A percentile compares a stretch with the other conserved stretches of the same genome.
Evolutionary conservation across 129 eudicot species (phyloP).

Genomic region (Oenanthe sinensis): DNA sequence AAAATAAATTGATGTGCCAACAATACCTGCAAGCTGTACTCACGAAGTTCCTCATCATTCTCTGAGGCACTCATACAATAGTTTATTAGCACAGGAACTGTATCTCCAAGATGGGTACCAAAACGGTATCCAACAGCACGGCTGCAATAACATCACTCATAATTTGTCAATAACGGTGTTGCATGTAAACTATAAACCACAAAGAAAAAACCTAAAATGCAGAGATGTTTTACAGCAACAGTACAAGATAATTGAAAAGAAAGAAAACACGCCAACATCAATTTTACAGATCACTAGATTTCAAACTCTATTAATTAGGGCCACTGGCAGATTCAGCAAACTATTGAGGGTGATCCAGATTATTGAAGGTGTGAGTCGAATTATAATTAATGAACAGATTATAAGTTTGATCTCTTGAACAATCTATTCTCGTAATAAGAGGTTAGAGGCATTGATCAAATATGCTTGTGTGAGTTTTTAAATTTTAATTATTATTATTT

Average conservation of each 20-base stretch:
- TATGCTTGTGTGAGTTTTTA: background rate
- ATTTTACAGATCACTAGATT: background rate
- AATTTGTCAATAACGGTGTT: slow-evolving; percentile 1
- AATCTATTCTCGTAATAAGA: background rate
- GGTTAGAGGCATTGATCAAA: background rate
- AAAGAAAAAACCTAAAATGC: background rate
- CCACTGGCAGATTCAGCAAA: background rate
- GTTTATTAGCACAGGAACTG: slow-evolving; percentile 73
- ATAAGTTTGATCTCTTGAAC: background rate
- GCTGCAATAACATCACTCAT: slow-evolving; percentile 25
- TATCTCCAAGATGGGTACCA: slow-evolving; percentile 95
- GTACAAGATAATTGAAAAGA: background rate
- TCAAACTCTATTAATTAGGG: background rate
- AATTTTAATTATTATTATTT: no score
- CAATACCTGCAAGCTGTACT: slow-evolving; percentile 93
- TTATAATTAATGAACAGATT: background rate
- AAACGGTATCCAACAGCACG: slow-evolving; percentile 99
- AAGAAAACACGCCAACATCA: background rate
- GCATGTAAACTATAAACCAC: background rate
- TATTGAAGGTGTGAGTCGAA: background rate
- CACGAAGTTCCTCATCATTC: slow-evolving; percentile 98
- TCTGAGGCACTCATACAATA: slow-evolving; percentile 94
- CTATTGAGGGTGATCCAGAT: background rate
- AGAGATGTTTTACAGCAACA: background rate
- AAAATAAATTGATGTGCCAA: background rate